Base-by-base conservation (phyloP, 371 early-diverging fungal species). In the Entomophthora muscae region DNA sequence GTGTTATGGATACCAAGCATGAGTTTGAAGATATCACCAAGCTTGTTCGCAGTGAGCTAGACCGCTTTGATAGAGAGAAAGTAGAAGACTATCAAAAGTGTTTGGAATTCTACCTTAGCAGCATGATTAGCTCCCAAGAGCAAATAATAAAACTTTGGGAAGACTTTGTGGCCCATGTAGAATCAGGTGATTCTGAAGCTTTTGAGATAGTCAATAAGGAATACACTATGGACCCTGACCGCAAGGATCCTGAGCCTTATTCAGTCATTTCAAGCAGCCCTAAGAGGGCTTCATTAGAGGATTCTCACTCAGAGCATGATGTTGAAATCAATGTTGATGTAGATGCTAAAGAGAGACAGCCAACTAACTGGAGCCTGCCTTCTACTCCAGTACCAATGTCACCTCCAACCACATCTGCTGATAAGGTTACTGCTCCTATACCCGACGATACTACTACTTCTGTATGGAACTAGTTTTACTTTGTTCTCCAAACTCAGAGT, bases 61-160 rank as follows among this genome's bases (percentile, higher is more conserved):
- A 84, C 64, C 78, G 89, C 24, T 90, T 91, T 68, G 93, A 94
- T 69, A 76, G 76, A n/a, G 84, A 87, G 32, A 88, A 88, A 64
- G 85, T 91, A 21, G 82, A 82, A 31, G 92, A 91, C 66, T 86
- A 92, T 67, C 79, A 86, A 63, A 77, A 76, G 52, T 76, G 86
- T 31, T 78, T 90, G 22, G 87, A 90, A 67, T 74, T 76, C 2
- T 89, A 86, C 60, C 71, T 90, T 66, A 73, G 77, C 32, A 81
- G 83, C 33, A 82, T 91, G 81, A 77, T 89, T 54, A 84, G 85
- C 63, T 88, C 83, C 58, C 93, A 94, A 73, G 83, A 86, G 58
- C 80, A 90, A 76, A 84, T 88, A 55, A 42, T 61, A 12, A 61
- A 61, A 10, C 42, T 61, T 1, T 61, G 61, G 61, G 33, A 61